These are phyloP conservation scores for Gardenia jasminoides DNA, from an alignment of 257 asterid genomes.

Conservation along the genomic window DNA sequence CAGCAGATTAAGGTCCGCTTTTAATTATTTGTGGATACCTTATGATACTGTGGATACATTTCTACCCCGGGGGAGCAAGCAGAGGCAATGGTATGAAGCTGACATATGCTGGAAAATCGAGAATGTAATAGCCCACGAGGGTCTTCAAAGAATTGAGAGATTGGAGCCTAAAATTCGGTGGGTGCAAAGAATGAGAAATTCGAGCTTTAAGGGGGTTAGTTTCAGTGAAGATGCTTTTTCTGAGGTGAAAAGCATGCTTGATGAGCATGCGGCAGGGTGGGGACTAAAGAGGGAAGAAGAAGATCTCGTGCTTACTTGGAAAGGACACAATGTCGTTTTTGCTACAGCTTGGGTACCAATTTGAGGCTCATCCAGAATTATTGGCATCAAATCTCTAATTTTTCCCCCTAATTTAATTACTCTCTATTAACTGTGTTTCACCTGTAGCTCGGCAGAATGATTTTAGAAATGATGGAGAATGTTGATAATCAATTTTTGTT, in stretches of 20 bases:
- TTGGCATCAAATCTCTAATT: constrained; percentile 2
- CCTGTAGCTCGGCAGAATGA: not conserved
- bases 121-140: constrained; percentile 78
- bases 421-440: not conserved
- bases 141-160: constrained; percentile 70
- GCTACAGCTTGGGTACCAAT: constrained; percentile 81
- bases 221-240: constrained; percentile 65
- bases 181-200: constrained; percentile 72
- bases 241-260: constrained; percentile 82
- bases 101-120: constrained; percentile 90
- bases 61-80: constrained; percentile 66
- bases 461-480: constrained; percentile 1
- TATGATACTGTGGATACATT: constrained; percentile 82
- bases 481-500: not conserved
- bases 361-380: constrained; percentile 15
- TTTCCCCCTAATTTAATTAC: not conserved
- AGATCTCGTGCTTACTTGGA: constrained; percentile 87
- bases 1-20: constrained; percentile 66
- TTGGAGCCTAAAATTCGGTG: constrained; percentile 64
- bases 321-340: constrained; percentile 90
- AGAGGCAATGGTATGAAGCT: constrained; percentile 88
- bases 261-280: constrained; percentile 97
- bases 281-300: constrained; percentile 87
- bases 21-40: constrained; percentile 89
- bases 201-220: constrained; percentile 43